Percentiles rank a stretch among this genome's conserved stretches.
phyloP scores from a whole-genome alignment of 352 stramenopile species.

The Phytophthora sp. region DNA sequence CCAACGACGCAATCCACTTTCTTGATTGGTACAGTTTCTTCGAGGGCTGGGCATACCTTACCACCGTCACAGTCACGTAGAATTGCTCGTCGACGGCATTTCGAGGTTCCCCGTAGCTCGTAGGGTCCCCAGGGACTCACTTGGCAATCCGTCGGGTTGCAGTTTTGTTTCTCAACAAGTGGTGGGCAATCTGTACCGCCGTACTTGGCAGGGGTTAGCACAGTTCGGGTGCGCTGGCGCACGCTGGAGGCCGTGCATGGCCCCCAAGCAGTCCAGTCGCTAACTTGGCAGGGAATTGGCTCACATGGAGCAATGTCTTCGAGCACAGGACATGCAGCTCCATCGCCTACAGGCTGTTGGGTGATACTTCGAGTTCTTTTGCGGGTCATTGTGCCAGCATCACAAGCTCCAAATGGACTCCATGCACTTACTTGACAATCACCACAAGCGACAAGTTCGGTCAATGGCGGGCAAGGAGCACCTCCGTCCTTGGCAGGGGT shows the following conservation, averaged over 20 bases:
- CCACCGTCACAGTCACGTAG: constrained; percentile 49
- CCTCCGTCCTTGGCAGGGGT: constrained; percentile 39
- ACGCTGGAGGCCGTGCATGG: constrained; percentile 40
- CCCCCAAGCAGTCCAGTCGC: constrained; percentile 55
- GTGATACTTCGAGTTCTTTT: constrained; percentile 57
- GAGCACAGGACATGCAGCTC: constrained; percentile 49
- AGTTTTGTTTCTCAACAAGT: constrained; percentile 60
- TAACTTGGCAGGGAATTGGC: constrained; percentile 52
- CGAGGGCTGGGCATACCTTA: constrained; percentile 42
- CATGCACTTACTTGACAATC: constrained; percentile 68
- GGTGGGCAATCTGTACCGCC: constrained; percentile 44
- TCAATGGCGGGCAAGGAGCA: constrained; percentile 26
- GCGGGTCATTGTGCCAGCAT: constrained; percentile 35
- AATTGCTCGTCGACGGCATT: constrained; percentile 47
- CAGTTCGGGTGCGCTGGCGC: constrained; percentile 51
- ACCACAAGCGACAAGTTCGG: constrained; percentile 43
- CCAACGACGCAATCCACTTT: constrained; percentile 56
- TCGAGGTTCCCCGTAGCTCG: constrained; percentile 46
- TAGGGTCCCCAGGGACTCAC: constrained; percentile 58
- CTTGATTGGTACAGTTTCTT: constrained; percentile 44
- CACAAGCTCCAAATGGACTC: constrained; percentile 43
- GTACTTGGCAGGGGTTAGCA: constrained; percentile 51
- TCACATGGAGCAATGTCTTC: constrained; percentile 55
- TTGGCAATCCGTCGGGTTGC: constrained; percentile 67
- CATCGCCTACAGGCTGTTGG: constrained; percentile 54